Percentiles rank a stretch among this genome's conserved stretches.
phyloP scores from a whole-genome alignment of 495 filamentous ascomycete species.

The Penicillium canariense region DNA sequence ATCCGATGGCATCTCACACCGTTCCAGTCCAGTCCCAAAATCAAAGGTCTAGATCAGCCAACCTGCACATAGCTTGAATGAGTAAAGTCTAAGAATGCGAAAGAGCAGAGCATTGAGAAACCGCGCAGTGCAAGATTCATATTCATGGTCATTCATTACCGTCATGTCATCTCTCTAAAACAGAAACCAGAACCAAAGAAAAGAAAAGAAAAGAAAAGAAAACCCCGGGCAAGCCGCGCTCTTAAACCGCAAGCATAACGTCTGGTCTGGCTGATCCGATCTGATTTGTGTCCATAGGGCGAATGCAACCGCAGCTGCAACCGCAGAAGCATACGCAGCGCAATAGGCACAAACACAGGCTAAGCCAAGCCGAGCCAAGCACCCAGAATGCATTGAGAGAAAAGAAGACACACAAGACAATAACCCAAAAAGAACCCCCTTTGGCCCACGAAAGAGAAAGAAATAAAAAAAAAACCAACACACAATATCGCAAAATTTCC shows the following conservation, averaged over 20 bases:
- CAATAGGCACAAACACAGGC: not conserved
- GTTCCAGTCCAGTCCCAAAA: no score
- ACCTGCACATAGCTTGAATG: no score
- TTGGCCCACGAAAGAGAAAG: constrained; percentile 8
- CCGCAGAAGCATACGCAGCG: not conserved
- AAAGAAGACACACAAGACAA: constrained; percentile 15
- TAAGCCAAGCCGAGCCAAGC: not conserved
- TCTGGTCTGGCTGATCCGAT: not conserved
- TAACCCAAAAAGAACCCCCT: not conserved
- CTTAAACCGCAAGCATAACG: not conserved
- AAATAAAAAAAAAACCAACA: constrained; percentile 10
- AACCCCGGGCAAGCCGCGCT: not conserved
- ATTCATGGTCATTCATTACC: constrained; percentile 36
- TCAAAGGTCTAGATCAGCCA: no score
- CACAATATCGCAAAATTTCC: constrained; percentile 5
- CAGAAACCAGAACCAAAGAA: constrained; percentile 12
- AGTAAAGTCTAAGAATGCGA: no score
- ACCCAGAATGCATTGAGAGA: not conserved
- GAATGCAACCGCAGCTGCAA: not conserved
- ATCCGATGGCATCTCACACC: no score
- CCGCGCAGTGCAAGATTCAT: not conserved
- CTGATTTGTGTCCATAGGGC: no score
- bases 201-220: constrained; percentile 4
- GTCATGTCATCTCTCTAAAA: constrained; percentile 36
- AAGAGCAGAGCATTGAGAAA: no score